phyloP scores from a whole-genome alignment of 2,329 filamentous ascomycete genomes.

The Fusarium stilboides region DNA sequence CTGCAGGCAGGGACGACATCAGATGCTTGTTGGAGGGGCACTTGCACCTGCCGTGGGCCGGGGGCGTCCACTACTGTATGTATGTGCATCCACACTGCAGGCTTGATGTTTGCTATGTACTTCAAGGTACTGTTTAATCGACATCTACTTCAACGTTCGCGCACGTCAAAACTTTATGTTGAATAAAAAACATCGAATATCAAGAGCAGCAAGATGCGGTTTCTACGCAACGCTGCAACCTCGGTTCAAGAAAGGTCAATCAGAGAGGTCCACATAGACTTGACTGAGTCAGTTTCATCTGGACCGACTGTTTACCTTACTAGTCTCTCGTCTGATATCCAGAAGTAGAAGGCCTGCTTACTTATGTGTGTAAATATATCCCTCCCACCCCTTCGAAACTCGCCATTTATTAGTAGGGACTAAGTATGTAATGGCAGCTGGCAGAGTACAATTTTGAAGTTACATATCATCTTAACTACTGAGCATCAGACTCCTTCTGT shows the following conservation, averaged over 20 bases:
- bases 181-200: background rate
- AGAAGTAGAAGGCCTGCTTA: conserved; percentile 24
- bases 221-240: too few relatives aligned
- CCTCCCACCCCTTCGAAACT: background rate
- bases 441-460: background rate
- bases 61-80: too few relatives aligned
- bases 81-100: too few relatives aligned
- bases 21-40: background rate
- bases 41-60: background rate
- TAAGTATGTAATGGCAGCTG: background rate
- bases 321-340: conserved; percentile 34
- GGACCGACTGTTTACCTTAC: conserved; percentile 11
- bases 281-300: conserved; percentile 35
- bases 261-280: background rate
- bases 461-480: background rate
- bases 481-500: background rate
- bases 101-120: too few relatives aligned
- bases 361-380: background rate
- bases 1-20: conserved; percentile 7
- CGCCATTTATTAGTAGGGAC: background rate
- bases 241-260: too few relatives aligned
- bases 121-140: too few relatives aligned
- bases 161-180: too few relatives aligned
- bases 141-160: too few relatives aligned
- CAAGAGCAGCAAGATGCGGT: background rate